Evolutionary conservation across 2,329 filamentous ascomycete species (phyloP).

Genomic region (Beauveria australis): DNA sequence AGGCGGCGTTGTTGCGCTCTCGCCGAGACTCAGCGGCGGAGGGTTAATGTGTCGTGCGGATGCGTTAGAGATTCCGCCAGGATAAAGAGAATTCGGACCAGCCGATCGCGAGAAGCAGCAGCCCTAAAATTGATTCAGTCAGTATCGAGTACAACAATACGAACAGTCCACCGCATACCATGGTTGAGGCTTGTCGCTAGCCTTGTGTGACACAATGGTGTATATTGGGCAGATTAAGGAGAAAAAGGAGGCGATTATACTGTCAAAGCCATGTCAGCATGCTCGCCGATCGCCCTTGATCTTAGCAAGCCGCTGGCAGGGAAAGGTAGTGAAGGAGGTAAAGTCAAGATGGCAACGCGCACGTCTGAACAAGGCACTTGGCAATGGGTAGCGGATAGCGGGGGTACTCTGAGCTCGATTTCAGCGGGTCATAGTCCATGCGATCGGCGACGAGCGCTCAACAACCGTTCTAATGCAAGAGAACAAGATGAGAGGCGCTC

Average conservation of each 20-base stretch:
- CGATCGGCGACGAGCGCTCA: background rate
- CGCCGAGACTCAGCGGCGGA: constrained; percentile 25
- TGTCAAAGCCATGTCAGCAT: background rate
- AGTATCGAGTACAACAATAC: background rate
- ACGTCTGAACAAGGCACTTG: background rate
- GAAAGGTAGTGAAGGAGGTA: background rate
- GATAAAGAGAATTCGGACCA: constrained; percentile 46
- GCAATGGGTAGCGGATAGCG: background rate
- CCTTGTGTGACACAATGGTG: background rate
- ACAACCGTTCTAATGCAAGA: background rate
- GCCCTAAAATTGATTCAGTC: constrained; percentile 33
- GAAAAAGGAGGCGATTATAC: background rate
- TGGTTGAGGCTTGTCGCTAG: background rate
- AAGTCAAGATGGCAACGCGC: background rate
- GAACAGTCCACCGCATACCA: background rate
- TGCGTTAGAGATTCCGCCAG: constrained; percentile 38
- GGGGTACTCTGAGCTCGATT: background rate
- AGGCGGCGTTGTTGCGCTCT: constrained; percentile 21
- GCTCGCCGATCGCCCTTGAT: background rate
- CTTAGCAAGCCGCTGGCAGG: background rate
- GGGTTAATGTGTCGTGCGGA: constrained; percentile 48
- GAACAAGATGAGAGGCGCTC: background rate
- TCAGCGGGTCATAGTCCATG: background rate
- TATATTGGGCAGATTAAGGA: background rate
- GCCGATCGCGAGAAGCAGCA: constrained; percentile 49